Conservation (phyloP, 2,329 filamentous ascomycete species). For the Beauveria sp. region DNA sequence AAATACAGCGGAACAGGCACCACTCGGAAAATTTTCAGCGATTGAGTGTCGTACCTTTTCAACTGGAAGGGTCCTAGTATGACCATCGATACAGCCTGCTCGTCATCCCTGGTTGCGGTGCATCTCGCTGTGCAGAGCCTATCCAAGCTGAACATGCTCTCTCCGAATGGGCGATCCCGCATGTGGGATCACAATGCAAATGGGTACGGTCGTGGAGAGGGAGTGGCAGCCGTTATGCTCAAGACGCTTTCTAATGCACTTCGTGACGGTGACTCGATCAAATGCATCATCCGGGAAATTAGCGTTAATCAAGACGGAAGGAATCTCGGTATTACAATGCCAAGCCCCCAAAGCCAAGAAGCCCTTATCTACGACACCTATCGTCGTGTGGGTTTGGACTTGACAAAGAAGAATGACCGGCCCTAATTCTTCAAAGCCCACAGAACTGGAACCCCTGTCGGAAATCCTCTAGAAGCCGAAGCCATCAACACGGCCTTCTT, state of each 20-base stretch:
- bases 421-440: slow-evolving; percentile 37
- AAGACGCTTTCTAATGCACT: slow-evolving; percentile 39
- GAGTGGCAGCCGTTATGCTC: slow-evolving; percentile 36
- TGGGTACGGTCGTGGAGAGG: slow-evolving; percentile 47
- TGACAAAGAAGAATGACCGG: slow-evolving; percentile 20
- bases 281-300: slow-evolving; percentile 39
- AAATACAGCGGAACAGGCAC: slow-evolving; percentile 19
- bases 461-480: slow-evolving; percentile 43
- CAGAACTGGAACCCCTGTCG: slow-evolving; percentile 22
- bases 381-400: slow-evolving; percentile 27
- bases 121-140: slow-evolving; percentile 25
- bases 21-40: slow-evolving; percentile 25
- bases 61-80: slow-evolving; percentile 27
- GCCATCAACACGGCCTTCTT: slow-evolving; percentile 38
- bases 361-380: slow-evolving; percentile 32
- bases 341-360: slow-evolving; percentile 35
- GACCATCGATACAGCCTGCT: slow-evolving; percentile 29
- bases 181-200: slow-evolving; percentile 37
- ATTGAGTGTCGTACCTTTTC: slow-evolving; percentile 35
- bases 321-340: slow-evolving; percentile 48
- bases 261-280: slow-evolving; percentile 43
- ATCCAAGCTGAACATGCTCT: slow-evolving; percentile 39
- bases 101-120: slow-evolving; percentile 24
- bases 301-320: slow-evolving; percentile 46
- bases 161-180: slow-evolving; percentile 24